These are phyloP conservation scores for Pseudogymnoascus sp. DNA, from an alignment of 2,329 filamentous ascomycete genomes.

Conservation along the genomic window DNA sequence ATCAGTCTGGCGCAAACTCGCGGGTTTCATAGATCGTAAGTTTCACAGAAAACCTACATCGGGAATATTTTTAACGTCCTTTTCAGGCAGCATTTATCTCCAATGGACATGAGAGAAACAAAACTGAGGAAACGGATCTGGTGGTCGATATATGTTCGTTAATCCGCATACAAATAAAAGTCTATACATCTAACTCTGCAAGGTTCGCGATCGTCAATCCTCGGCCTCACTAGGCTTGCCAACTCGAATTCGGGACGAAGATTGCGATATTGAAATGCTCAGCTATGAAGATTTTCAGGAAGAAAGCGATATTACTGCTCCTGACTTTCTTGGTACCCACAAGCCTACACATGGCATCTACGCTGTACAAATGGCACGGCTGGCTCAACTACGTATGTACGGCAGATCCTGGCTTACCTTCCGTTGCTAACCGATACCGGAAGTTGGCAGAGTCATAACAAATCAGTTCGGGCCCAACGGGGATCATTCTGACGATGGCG, in stretches of 20 bases:
- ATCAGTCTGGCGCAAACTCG: slow-evolving; percentile 43
- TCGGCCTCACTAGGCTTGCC: slow-evolving; percentile 38
- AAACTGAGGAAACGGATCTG: slow-evolving; percentile 13
- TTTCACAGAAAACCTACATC: slow-evolving; percentile 14
- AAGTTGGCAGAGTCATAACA: slow-evolving; percentile 31
- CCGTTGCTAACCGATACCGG: neutral
- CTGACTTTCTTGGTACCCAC: slow-evolving; percentile 26
- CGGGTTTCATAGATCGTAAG: slow-evolving; percentile 33
- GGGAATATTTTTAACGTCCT: neutral
- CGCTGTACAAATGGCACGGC: slow-evolving; percentile 31
- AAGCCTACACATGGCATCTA: slow-evolving; percentile 28
- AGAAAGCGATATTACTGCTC: slow-evolving; percentile 22
- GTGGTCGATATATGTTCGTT: neutral
- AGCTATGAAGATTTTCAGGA: slow-evolving; percentile 30
- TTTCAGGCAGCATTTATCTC: neutral
- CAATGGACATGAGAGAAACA: slow-evolving; percentile 7
- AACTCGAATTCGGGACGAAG: slow-evolving; percentile 39
- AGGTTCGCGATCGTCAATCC: slow-evolving; percentile 34
- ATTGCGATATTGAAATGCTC: slow-evolving; percentile 37
- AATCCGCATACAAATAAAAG: neutral
- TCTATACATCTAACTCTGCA: neutral
- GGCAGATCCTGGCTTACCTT: neutral
- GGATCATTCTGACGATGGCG: slow-evolving; percentile 11
- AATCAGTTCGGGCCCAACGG: slow-evolving; percentile 26
- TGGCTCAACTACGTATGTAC: slow-evolving; percentile 29